phyloP scores from a whole-genome alignment of 306 rosid genomes.

The Cucurbita argyrosperma region DNA sequence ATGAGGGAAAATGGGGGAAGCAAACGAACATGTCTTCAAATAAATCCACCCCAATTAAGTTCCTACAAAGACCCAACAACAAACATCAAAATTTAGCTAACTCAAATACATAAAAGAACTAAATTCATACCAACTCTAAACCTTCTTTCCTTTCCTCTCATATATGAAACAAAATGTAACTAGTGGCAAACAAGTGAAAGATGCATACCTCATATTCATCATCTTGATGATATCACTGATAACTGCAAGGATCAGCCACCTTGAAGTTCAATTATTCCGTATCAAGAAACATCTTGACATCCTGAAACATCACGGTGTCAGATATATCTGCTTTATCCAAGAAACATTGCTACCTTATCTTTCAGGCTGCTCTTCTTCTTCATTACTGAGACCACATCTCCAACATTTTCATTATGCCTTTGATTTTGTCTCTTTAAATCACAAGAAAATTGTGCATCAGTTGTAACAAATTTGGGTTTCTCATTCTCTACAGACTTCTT shows the following conservation, averaged over 20 bases:
- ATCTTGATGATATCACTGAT: neutral
- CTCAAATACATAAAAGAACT: too few species aligned
- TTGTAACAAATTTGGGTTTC: constrained; percentile 13
- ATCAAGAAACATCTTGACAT: neutral
- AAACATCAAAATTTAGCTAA: too few species aligned
- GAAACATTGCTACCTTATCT: constrained; percentile 52
- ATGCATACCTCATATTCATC: neutral
- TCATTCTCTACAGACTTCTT: constrained; percentile 36
- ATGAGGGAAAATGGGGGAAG: too few species aligned
- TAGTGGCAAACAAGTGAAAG: neutral
- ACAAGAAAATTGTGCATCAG: constrained; percentile 16
- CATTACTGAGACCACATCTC: constrained; percentile 24
- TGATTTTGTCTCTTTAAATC: constrained; percentile 16
- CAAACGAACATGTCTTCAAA: too few species aligned
- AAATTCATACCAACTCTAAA: too few species aligned
- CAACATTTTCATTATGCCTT: constrained; percentile 18
- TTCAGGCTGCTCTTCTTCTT: constrained; percentile 55
- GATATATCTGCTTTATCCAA: constrained; percentile 18
- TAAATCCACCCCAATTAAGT: too few species aligned
- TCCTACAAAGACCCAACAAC: too few species aligned
- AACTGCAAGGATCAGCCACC: neutral
- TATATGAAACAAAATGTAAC: neutral
- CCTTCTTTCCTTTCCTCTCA: too few species aligned
- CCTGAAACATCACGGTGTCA: neutral
- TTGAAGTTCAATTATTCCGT: neutral